Evolutionary conservation across 2,329 filamentous ascomycete species (phyloP), one percentile per base, ranked within the genome.

Genomic region (Ascochyta viciae-villosae): DNA sequence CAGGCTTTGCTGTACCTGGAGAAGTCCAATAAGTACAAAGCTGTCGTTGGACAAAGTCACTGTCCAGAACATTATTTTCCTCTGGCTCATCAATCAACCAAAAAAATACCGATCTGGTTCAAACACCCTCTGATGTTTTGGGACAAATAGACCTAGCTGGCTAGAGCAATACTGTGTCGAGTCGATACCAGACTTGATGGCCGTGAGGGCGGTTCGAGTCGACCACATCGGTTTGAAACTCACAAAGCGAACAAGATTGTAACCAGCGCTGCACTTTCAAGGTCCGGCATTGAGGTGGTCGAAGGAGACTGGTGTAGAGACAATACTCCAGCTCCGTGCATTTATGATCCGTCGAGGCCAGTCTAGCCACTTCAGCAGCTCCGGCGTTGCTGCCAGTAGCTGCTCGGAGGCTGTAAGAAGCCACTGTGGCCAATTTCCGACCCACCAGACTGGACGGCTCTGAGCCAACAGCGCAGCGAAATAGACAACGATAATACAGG

Each of bases 391-490:
- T 24, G 61, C 54, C 31, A 74, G 46, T 6, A 70, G 37, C 9
- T 66, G 58, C 41, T 67, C 61, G 10, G 64, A 60, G 3, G 67
- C 69, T 22, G 44, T 26, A 8, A 72, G 53, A 22, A 74, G 61
- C 51, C 67, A 64, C 35, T 64, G 51, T 4, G 71, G 71, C 69
- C 70, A 73, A n/a, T 67, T 64, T 3, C 50, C 53, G 3, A 66
- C 54, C 68, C 68, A 73, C 71, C 71, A 74, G 9, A 63, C 54
- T 8, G 55, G 52, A n/a, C 61, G 61, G 29, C 58, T 52, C 37
- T 67, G 61, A 7, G 60, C 60, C 29, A 72, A 35, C 10, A 72
- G 50, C 6, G 65, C 66, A 6, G 65, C 68, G 13, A 71, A 73
- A 48, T 72, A 64, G 2, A 62, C 59, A 1, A 68, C 50, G n/a